Evolutionary conservation across 495 filamentous ascomycete genomes (phyloP), one percentile per base, ranked within the genome.

Genomic region (Choiromyces venosus): DNA sequence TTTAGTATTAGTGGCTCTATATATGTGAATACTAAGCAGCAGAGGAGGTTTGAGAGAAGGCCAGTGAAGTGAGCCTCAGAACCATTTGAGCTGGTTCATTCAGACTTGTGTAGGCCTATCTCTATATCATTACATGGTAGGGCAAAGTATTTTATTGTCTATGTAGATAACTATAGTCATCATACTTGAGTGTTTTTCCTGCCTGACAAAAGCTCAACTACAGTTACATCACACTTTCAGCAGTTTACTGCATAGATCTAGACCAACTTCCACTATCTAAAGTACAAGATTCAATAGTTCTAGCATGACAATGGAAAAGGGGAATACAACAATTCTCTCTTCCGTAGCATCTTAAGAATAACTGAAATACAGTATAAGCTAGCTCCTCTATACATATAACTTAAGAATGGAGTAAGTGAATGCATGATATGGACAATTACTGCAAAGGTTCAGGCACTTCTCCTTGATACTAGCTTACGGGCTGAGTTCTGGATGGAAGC

Each of bases 321-420:
- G 21, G 71, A 69, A 33, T 73, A 69, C 16, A 29, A 73, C 19
- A 73, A 73, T 69, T 10, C 0, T 5, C 25, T 61, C 16, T 73
- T 69, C 66, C 67, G 29, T 4, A 35, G 39, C 37, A 46, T 69
- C n/a, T n/a, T n/a, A n/a, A n/a, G n/a, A n/a, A n/a, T n/a, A n/a
- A n/a, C n/a, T n/a, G n/a, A n/a, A n/a, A n/a, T n/a, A n/a, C n/a
- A n/a, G n/a, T n/a, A n/a, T n/a, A n/a, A n/a, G n/a, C n/a, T n/a
- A n/a, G n/a, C n/a, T n/a, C n/a, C n/a, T n/a, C n/a, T n/a, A n/a
- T n/a, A n/a, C n/a, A n/a, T n/a, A n/a, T n/a, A n/a, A n/a, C n/a
- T n/a, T n/a, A n/a, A n/a, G n/a, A n/a, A n/a, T n/a, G n/a, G n/a
- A n/a, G n/a, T n/a, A n/a, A n/a, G n/a, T n/a, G n/a, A n/a, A n/a